Evolutionary conservation across 2,329 filamentous ascomycete species (phyloP).

Genomic region (Curvularia spicifera): DNA sequence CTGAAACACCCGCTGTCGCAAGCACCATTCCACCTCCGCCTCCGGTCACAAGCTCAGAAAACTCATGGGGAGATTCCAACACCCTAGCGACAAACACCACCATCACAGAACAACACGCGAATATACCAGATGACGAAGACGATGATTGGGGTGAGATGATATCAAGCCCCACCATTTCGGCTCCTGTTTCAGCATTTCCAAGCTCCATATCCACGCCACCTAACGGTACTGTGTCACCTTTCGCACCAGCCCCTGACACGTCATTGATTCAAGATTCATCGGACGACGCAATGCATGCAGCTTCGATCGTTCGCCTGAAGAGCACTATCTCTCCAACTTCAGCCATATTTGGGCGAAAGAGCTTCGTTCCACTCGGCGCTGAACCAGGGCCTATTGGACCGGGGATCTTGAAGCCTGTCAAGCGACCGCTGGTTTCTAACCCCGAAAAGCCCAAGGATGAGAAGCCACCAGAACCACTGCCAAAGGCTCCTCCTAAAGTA

Average conservation of each 20-base stretch:
- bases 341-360: constrained; percentile 38
- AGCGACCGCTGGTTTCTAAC: constrained; percentile 17
- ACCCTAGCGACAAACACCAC: constrained; percentile 21
- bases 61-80: constrained; percentile 27
- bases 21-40: constrained; percentile 18
- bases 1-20: constrained; percentile 28
- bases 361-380: constrained; percentile 33
- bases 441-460: constrained; percentile 19
- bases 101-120: constrained; percentile 8
- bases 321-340: constrained; percentile 46
- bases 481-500: background rate
- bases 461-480: background rate
- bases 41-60: constrained; percentile 11
- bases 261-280: constrained; percentile 17
- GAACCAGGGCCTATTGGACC: constrained; percentile 43
- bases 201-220: constrained; percentile 14
- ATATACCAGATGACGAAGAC: constrained; percentile 30
- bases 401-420: constrained; percentile 34
- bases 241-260: constrained; percentile 21
- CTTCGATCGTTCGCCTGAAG: constrained; percentile 42
- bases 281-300: constrained; percentile 32
- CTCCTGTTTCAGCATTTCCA: constrained; percentile 23
- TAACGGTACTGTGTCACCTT: constrained; percentile 20
- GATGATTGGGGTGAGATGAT: constrained; percentile 53
- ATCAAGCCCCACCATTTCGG: constrained; percentile 42